These are phyloP conservation scores for Geotrichum armillariae DNA, from an alignment of 1,139 yeast genomes.

Conservation along the genomic window DNA sequence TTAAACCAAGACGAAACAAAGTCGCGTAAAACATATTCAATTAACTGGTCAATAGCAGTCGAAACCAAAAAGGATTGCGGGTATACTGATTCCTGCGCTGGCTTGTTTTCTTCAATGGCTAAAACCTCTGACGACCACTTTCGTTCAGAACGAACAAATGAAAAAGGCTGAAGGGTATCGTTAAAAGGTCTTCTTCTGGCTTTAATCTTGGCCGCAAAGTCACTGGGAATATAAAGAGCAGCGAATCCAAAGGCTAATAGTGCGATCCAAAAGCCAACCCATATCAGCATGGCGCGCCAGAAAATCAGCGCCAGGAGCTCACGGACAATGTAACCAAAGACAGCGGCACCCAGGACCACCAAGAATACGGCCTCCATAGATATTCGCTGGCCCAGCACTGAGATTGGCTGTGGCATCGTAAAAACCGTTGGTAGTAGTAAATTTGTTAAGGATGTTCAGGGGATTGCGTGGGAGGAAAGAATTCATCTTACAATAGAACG, in stretches of 20 bases:
- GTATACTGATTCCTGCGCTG: slow-evolving; percentile 37
- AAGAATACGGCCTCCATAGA: slow-evolving; percentile 27
- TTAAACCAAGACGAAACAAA: slow-evolving; percentile 68
- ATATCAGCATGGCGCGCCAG: slow-evolving; percentile 28
- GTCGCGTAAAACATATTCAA: slow-evolving; percentile 55
- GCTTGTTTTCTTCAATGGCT: slow-evolving; percentile 26
- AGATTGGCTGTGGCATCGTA: slow-evolving; percentile 21
- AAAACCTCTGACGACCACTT: slow-evolving; percentile 29
- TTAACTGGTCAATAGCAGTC: slow-evolving; percentile 52
- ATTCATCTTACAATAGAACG: too few relatives aligned
- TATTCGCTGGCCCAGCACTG: slow-evolving; percentile 25
- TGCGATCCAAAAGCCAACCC: slow-evolving; percentile 27
- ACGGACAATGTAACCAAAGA: slow-evolving; percentile 27
- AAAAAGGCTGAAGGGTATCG: slow-evolving; percentile 23
- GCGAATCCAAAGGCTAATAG: slow-evolving; percentile 23
- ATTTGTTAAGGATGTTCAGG: background rate
- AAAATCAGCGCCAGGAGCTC: slow-evolving; percentile 26
- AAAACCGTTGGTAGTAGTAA: background rate
- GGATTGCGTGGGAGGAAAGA: background rate
- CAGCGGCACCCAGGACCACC: slow-evolving; percentile 24
- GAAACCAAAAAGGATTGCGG: slow-evolving; percentile 56
- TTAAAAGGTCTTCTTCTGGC: slow-evolving; percentile 6
- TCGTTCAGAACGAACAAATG: slow-evolving; percentile 25
- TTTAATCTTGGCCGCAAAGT: slow-evolving; percentile 8
- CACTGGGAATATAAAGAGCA: slow-evolving; percentile 25